Evolutionary conservation across 2,329 filamentous ascomycete species (phyloP), one percentile per base, ranked within the genome.

Genomic region (Beauveria asiatica): DNA sequence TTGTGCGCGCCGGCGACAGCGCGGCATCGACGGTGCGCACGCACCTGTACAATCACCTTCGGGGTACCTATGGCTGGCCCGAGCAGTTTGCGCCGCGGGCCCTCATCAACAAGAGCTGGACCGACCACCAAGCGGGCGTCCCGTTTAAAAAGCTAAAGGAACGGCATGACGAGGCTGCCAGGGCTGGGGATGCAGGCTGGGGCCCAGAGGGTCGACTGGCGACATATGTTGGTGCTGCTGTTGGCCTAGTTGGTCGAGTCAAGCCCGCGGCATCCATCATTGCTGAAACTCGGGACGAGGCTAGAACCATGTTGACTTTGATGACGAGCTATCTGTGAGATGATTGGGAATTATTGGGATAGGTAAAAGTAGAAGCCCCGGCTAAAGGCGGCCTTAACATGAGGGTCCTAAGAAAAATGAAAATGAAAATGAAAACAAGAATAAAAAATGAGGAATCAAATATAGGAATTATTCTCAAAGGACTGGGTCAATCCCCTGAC

Each of bases 211-310:
- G 78, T 0, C 71, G 79, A 59, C 65, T 79, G n/a, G 77, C 77
- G 5, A 81, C 79, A 1, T 81, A 81, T 64, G 79, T 77, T 0
- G 77, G 79, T 0, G 74, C 78, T 0, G 72, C 71, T 0, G 67
- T 81, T 21, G 79, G 79, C 0, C 65, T 81, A 30, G 70, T 81
- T 19, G 70, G 70, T 27, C 66, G 68, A 5, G 73, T 81, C 0
- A 67, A 73, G 44, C 62, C 67, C 39, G 78, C 78, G 0, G 70
- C 62, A 2, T 65, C 61, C 0, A 77, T 81, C 63, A 73, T 80
- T 0, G 11, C 17, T 2, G 50, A 42, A 13, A 49, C 57, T 9
- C 16, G 33, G 30, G 9, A 52, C 5, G 57, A 60, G 44, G 42
- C 57, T 3, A 53, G 3, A 21, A 3, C n/a, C 13, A 46, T 39